Base-by-base conservation (phyloP, 169 alveolate species). In the Eimeria tenella region DNA sequence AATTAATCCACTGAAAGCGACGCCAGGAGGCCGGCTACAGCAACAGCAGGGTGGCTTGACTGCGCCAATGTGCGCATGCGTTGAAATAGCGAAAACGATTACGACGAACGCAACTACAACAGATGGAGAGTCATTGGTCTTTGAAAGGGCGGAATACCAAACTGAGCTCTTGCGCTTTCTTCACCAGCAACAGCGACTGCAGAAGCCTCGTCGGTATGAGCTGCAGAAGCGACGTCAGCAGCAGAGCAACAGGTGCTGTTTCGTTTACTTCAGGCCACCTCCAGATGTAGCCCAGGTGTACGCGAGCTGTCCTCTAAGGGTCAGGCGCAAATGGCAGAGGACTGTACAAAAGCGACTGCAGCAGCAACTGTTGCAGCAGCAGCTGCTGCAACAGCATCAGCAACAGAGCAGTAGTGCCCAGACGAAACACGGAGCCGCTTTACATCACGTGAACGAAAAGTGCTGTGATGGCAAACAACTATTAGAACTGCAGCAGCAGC, bases 231-330 rank as follows among this genome's bases (percentile, higher is more conserved):
- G 79, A 70, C 60, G 17, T 50, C 79, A 31, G 79, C 42, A 62
- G 65, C 79, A 49, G 8, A 55, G 91, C 77, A 84, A n/a, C 65
- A 31, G 79, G 49, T 11, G 56, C n/a, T 87, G 93, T 13, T 71
- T 87, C 21, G 93, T 70, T 3, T 87, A 70, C 31, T 77, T 74
- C 23, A 49, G 83, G 82, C 90, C 89, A n/a, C 94, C 94, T 4
- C 94, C 94, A 65, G 56, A 65, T 68, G 42, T 58, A 19, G 65
- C 86, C 6, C 83, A 90, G 58, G 94, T 82, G 68, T 63, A 60
- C 83, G 89, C 90, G 50, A 79, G 90, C 31, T 75, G 94, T 71
- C 90, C 94, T 9, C 42, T 71, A 15, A 74, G 52, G 71, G 90
- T 77, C 65, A 84, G 91, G 21, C 91, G 91, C 62, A 3, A 19